Conservation (phyloP, 805 yeast species). For the Lipomyces spencermartinsiae region DNA sequence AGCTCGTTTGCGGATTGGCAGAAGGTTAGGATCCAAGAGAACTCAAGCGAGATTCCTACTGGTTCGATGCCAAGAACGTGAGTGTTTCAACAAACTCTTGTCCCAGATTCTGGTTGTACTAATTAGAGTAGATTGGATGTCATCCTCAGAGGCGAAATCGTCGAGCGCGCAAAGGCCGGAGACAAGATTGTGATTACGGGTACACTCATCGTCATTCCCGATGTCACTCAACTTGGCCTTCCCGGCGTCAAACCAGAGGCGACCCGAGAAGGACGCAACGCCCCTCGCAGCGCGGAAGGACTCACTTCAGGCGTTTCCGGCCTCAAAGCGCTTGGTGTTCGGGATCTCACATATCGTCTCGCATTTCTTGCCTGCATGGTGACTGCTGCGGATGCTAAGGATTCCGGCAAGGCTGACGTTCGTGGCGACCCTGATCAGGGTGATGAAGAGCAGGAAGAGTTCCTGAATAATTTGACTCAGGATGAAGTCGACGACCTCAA, state of each 20-base stretch:
- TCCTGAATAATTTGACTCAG: slow-evolving; percentile 75
- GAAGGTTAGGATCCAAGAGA: slow-evolving; percentile 91
- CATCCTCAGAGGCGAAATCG: slow-evolving; percentile 89
- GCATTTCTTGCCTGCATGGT: slow-evolving; percentile 94
- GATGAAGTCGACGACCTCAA: slow-evolving; percentile 84
- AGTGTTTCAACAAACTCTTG: slow-evolving; percentile 6
- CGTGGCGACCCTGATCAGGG: slow-evolving; percentile 55
- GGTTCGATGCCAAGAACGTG: slow-evolving; percentile 94
- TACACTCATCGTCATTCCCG: slow-evolving; percentile 93
- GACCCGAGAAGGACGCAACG: slow-evolving; percentile 66
- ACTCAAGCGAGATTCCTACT: slow-evolving; percentile 94
- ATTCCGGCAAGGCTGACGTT: slow-evolving; percentile 47
- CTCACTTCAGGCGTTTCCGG: slow-evolving; percentile 88
- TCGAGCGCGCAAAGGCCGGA: slow-evolving; percentile 96
- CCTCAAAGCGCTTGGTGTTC: slow-evolving; percentile 84
- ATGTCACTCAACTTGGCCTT: slow-evolving; percentile 87
- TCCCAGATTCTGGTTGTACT: not conserved
- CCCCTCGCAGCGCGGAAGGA: slow-evolving; percentile 66
- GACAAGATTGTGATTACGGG: slow-evolving; percentile 95
- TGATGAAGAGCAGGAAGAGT: slow-evolving; percentile 75
- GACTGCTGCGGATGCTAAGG: slow-evolving; percentile 58
- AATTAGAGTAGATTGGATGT: slow-evolving; percentile 69
- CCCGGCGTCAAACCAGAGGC: slow-evolving; percentile 94
- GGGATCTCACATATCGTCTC: slow-evolving; percentile 89
- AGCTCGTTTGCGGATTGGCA: slow-evolving; percentile 97